Base-by-base conservation (phyloP, 805 yeast species). In the Suhomyces kilbournensis region DNA sequence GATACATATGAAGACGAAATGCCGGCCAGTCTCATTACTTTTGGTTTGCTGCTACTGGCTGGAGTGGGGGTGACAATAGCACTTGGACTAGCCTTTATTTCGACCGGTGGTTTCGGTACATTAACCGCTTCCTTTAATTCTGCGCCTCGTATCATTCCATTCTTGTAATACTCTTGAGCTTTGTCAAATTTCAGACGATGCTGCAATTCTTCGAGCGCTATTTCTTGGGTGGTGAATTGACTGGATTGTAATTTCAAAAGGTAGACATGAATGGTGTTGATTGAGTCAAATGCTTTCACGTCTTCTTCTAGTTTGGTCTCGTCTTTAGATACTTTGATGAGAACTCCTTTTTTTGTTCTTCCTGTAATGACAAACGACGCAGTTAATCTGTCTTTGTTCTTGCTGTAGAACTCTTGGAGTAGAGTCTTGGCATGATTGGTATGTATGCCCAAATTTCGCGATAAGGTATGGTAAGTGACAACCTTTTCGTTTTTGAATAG, bases 331-430 rank as follows among this genome's bases (percentile, higher is more conserved):
- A 63, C 52, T 52, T 64, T 65, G 44, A 70, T 56, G 30, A 59
- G 52, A 2, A 50, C 35, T 10, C 60, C 56, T 8, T 35, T 57
- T 3, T 54, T 56, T 2, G 50, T 20, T 9, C 57, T 56, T 1
- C 84, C 84, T 1, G 71, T 62, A 12, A 77, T 70, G 3, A 78
- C 57, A 54, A 73, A 79, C 0, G 75, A 65, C 0, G 81, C 80
- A 4, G 65, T 59, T 7, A 80, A 50, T 39, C 67, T 63, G 15
- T 69, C 55, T 49, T 60, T 63, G 56, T 79, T 72, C 32, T 67
- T 57, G 5, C 58, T 55, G 56, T 72, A 76, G 59, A 69, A 80
- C 3, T 70, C 62, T 54, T 65, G 66, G 25, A 81, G 67, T 5
- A 71, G 50, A 22, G 50, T 56, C 57, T 79, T 80, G 14, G 84